These are phyloP conservation scores for Moelleriella libera DNA, from an alignment of 2,329 filamentous ascomycete genomes.

Conservation along the genomic window DNA sequence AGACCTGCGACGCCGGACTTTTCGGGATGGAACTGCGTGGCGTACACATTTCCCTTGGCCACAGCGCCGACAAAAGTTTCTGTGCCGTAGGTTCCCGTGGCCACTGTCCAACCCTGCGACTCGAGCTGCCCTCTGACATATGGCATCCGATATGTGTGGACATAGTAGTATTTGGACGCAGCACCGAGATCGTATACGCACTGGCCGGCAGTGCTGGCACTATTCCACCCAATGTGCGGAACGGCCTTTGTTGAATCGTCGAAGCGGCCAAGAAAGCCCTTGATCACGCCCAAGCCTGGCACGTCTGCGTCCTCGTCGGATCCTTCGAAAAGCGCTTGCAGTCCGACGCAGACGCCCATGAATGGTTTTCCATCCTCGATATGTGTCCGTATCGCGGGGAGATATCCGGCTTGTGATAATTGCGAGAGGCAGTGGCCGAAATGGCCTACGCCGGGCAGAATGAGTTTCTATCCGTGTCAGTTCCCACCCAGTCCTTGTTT, in stretches of 20 bases:
- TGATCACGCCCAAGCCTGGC: conserved; percentile 63
- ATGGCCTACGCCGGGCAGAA: conserved; percentile 91
- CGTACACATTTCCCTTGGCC: conserved; percentile 71
- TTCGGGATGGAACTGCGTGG: conserved; percentile 94
- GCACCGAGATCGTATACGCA: conserved; percentile 65
- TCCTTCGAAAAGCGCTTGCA: conserved; percentile 79
- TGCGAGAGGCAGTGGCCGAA: conserved; percentile 92
- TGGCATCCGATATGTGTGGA: conserved; percentile 82
- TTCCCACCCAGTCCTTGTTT: neutral
- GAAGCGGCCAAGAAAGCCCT: conserved; percentile 60
- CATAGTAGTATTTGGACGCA: conserved; percentile 94
- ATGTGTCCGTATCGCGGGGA: conserved; percentile 69
- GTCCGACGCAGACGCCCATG: conserved; percentile 91
- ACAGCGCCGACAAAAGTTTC: conserved; percentile 90
- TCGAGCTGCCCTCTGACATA: conserved; percentile 65
- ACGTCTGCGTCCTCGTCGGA: conserved; percentile 66
- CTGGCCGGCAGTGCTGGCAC: conserved; percentile 48
- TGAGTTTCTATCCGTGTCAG: conserved; percentile 54
- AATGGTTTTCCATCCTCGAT: conserved; percentile 89
- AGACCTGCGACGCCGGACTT: conserved; percentile 88
- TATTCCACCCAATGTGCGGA: conserved; percentile 99
- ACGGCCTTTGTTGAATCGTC: conserved; percentile 69
- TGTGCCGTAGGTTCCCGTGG: conserved; percentile 72
- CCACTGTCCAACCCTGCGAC: conserved; percentile 77
- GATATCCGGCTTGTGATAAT: conserved; percentile 67